Evolutionary conservation across 495 filamentous ascomycete genomes (phyloP).

Genomic region (Penicillium lividum): DNA sequence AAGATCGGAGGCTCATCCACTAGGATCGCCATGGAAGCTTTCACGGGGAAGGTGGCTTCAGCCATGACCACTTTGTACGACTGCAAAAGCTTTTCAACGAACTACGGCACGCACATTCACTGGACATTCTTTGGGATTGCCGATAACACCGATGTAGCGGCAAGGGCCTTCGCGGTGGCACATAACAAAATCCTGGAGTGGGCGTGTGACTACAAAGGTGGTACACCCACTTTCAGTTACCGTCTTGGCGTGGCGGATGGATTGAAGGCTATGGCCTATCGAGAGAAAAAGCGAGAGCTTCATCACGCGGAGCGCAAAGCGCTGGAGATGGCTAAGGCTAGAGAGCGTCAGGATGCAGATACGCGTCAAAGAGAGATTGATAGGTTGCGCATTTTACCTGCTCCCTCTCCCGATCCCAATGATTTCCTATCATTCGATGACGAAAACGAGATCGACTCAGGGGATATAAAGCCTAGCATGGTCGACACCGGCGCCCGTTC

Average conservation of each 20-base stretch:
- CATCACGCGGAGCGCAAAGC: conserved; percentile 25
- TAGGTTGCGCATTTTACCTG: conserved; percentile 14
- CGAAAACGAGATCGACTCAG: neutral
- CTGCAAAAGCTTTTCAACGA: conserved; percentile 9
- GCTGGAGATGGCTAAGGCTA: conserved; percentile 12
- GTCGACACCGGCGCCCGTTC: neutral
- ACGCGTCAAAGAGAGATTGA: conserved; percentile 13
- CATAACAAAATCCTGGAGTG: conserved; percentile 34
- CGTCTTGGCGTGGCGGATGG: conserved; percentile 31
- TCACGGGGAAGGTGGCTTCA: conserved; percentile 6
- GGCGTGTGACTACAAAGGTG: conserved; percentile 25
- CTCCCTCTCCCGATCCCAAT: neutral
- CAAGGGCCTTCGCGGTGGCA: conserved; percentile 29
- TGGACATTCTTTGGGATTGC: conserved; percentile 36
- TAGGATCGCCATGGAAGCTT: conserved; percentile 9
- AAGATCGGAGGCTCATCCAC: neutral
- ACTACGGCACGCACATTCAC: neutral
- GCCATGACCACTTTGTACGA: conserved; percentile 16
- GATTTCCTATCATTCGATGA: neutral
- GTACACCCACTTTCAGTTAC: conserved; percentile 29
- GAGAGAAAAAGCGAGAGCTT: conserved; percentile 26
- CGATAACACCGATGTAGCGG: conserved; percentile 34
- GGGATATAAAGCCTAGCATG: neutral
- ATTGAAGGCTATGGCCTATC: conserved; percentile 26
- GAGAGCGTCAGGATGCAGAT: no score